Percentiles rank a stretch among this genome's conserved stretches.
phyloP scores from a whole-genome alignment of 306 rosid species.

The Cicer pinnatifidum region DNA sequence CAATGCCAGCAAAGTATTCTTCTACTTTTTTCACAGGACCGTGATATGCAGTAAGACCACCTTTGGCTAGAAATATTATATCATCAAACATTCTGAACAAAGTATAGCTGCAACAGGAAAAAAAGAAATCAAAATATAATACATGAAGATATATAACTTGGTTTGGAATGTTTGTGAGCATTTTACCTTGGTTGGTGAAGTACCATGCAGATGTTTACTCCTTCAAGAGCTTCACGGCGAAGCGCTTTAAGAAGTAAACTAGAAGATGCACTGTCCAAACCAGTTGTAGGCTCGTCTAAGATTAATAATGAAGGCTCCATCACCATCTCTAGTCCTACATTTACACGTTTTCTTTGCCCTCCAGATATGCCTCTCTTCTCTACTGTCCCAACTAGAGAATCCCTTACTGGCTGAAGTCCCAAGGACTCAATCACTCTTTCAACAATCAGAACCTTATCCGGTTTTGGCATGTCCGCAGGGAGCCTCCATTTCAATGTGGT shows the following conservation, averaged over 20 bases:
- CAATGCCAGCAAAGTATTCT: slow-evolving; percentile 68
- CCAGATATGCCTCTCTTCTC: slow-evolving; percentile 78
- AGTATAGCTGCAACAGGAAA: slow-evolving; percentile 55
- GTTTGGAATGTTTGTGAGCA: slow-evolving; percentile 22
- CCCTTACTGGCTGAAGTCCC: slow-evolving; percentile 70
- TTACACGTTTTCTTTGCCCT: slow-evolving; percentile 74
- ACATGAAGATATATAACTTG: not conserved
- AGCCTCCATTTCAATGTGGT: slow-evolving; percentile 51
- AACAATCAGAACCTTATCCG: slow-evolving; percentile 76
- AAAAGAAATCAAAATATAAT: slow-evolving; percentile 28
- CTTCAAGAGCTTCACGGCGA: slow-evolving; percentile 79
- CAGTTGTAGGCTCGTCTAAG: slow-evolving; percentile 79
- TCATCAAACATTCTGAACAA: slow-evolving; percentile 82
- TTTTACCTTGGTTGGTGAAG: slow-evolving; percentile 77
- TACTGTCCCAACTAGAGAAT: slow-evolving; percentile 77
- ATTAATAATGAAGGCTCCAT: slow-evolving; percentile 76
- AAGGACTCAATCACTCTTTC: slow-evolving; percentile 75
- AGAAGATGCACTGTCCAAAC: slow-evolving; percentile 75
- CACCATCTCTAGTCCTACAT: slow-evolving; percentile 77
- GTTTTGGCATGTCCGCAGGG: slow-evolving; percentile 66
- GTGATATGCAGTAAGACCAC: slow-evolving; percentile 71
- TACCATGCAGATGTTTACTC: slow-evolving; percentile 78
- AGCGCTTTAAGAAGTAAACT: slow-evolving; percentile 70
- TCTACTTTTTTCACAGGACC: slow-evolving; percentile 73
- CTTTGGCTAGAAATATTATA: slow-evolving; percentile 74